These are phyloP conservation scores for Biscutella laevigata DNA, from an alignment of 441 rosid species.

Conservation along the genomic window DNA sequence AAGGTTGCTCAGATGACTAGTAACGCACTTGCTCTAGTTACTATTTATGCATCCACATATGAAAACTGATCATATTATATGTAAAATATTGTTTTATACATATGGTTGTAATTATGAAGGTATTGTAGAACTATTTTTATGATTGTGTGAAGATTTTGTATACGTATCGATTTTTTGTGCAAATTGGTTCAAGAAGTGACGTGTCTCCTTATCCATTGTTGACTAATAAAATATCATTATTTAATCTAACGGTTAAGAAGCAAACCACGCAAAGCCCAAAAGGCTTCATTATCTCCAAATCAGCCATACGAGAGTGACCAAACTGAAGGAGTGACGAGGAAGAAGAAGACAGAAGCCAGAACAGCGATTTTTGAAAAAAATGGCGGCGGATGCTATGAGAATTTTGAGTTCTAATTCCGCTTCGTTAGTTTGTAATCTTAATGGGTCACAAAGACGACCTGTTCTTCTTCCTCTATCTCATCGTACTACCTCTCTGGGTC, in stretches of 20 bases:
- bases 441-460: conserved; percentile 47
- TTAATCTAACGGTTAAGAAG: conserved; percentile 20
- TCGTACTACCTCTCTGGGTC: conserved; percentile 38
- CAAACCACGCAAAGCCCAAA: conserved; percentile 22
- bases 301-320: conserved; percentile 14
- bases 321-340: conserved; percentile 13
- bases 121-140: neutral
- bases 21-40: conserved; percentile 60
- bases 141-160: neutral
- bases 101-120: neutral
- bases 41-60: conserved; percentile 37
- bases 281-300: conserved; percentile 24
- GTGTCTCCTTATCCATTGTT: conserved; percentile 20
- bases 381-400: conserved; percentile 69
- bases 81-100: neutral
- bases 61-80: neutral
- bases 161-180: neutral
- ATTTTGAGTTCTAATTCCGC: conserved; percentile 32
- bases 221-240: conserved; percentile 11
- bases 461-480: conserved; percentile 32
- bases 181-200: neutral
- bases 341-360: neutral
- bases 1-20: conserved; percentile 48
- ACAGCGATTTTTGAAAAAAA: conserved; percentile 24
- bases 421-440: conserved; percentile 45